These are phyloP conservation scores for Xylariales sp. DNA, from an alignment of 2,329 filamentous ascomycete species.

Conservation along the genomic window DNA sequence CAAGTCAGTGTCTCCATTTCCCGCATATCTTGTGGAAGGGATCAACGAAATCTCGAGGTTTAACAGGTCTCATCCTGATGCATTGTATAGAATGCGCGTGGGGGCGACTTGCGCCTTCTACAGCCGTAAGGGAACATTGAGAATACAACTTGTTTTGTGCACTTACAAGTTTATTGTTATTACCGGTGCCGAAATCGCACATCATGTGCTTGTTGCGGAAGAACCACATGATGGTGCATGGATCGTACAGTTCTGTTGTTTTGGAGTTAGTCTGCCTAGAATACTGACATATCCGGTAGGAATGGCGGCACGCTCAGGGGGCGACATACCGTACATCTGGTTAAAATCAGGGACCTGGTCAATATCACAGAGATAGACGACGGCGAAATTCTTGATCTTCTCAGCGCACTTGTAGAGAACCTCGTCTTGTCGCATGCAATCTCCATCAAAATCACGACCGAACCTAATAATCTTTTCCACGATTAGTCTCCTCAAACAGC, in stretches of 20 bases:
- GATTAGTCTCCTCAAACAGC: too few relatives aligned
- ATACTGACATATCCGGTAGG: too few relatives aligned
- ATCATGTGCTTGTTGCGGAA: conserved; percentile 99
- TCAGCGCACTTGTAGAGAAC: conserved; percentile 93
- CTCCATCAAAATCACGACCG: conserved; percentile 77
- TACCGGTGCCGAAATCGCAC: conserved; percentile 95
- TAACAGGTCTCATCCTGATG: too few relatives aligned
- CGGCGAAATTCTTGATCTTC: conserved; percentile 86
- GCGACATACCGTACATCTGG: conserved; percentile 95
- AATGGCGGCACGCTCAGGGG: too few relatives aligned
- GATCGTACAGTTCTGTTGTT: conserved; percentile 84
- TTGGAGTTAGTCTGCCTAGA: too few relatives aligned
- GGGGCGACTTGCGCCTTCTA: too few relatives aligned
- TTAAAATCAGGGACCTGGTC: conserved; percentile 91
- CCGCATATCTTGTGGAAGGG: too few relatives aligned
- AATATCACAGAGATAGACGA: conserved; percentile 91
- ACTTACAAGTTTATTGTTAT: conserved; percentile 98
- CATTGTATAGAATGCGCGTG: too few relatives aligned
- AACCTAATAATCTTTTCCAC: conserved; percentile 93
- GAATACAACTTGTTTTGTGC: too few relatives aligned
- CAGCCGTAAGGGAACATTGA: too few relatives aligned
- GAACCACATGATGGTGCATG: conserved; percentile 95
- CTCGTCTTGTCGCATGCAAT: conserved; percentile 76
- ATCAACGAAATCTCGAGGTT: too few relatives aligned
- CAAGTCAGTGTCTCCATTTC: too few relatives aligned